phyloP scores from a whole-genome alignment of 352 stramenopile species.

The Pilasporangium apinafurcum region DNA sequence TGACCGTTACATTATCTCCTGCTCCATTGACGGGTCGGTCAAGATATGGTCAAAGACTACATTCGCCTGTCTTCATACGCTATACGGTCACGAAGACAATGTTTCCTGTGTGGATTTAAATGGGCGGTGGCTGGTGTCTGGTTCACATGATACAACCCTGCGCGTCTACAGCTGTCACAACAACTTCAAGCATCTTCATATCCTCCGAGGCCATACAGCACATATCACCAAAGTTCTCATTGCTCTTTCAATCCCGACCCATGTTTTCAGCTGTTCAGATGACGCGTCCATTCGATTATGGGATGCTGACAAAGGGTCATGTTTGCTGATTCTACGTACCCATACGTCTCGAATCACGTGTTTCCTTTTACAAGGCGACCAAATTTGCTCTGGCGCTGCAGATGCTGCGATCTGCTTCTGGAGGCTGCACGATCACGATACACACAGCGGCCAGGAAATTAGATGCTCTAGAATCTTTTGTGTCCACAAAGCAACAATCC shows the following conservation, averaged over 20 bases:
- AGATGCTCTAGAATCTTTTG: slow-evolving; percentile 19
- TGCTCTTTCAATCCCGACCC: slow-evolving; percentile 6
- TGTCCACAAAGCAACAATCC: slow-evolving; percentile 45
- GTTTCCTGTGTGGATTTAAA: slow-evolving; percentile 51
- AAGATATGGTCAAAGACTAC: slow-evolving; percentile 62
- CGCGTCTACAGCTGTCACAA: slow-evolving; percentile 36
- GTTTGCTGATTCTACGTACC: slow-evolving; percentile 23
- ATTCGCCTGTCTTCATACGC: slow-evolving; percentile 47
- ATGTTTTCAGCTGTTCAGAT: slow-evolving; percentile 54
- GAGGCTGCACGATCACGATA: slow-evolving; percentile 13
- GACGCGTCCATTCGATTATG: slow-evolving; percentile 57
- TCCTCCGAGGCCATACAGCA: slow-evolving; percentile 38
- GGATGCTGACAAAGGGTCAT: slow-evolving; percentile 33
- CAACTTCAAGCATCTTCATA: slow-evolving; percentile 31
- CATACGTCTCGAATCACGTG: slow-evolving; percentile 55
- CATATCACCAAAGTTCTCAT: slow-evolving; percentile 56
- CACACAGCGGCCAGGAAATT: slow-evolving; percentile 3
- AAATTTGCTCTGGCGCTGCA: slow-evolving; percentile 52
- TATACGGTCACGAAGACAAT: slow-evolving; percentile 59
- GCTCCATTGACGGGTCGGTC: slow-evolving; percentile 58
- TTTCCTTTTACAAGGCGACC: slow-evolving; percentile 10
- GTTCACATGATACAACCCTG: slow-evolving; percentile 57
- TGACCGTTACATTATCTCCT: slow-evolving; percentile 55
- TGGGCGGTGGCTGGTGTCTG: slow-evolving; percentile 53
- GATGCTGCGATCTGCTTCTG: slow-evolving; percentile 60